Evolutionary conservation across 2,329 filamentous ascomycete genomes (phyloP).

Genomic region (Xylaria sp.): DNA sequence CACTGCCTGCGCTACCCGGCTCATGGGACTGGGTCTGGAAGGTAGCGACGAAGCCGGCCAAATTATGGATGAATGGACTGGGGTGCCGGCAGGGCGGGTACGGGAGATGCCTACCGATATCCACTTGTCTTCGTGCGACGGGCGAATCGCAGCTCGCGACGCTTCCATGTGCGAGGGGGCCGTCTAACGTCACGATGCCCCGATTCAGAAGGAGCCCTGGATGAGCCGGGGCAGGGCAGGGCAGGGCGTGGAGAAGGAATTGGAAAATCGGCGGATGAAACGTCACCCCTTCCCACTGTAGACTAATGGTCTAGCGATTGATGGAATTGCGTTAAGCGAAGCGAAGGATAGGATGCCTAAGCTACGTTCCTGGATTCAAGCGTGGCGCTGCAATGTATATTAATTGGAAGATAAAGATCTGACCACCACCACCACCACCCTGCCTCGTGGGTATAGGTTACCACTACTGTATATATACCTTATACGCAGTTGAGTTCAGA

Average conservation of each 20-base stretch:
- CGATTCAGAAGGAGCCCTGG: conserved; percentile 34
- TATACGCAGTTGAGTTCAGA: too few relatives aligned
- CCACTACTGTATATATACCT: too few relatives aligned
- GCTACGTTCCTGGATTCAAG: neutral
- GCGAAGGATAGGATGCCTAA: neutral
- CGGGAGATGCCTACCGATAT: neutral
- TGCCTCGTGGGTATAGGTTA: too few relatives aligned
- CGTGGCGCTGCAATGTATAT: neutral
- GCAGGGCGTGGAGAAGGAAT: neutral
- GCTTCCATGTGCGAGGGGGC: conserved; percentile 26
- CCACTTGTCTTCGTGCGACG: neutral
- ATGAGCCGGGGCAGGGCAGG: neutral
- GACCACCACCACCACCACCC: neutral
- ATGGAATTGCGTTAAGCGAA: conserved; percentile 7
- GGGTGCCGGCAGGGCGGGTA: conserved; percentile 16
- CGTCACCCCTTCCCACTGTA: conserved; percentile 17
- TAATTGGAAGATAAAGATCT: neutral
- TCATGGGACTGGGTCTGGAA: conserved; percentile 30
- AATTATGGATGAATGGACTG: conserved; percentile 27
- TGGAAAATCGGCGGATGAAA: conserved; percentile 24
- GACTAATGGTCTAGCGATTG: neutral
- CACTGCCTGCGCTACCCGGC: neutral
- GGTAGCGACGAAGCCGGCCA: conserved; percentile 29
- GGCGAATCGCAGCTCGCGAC: conserved; percentile 29
- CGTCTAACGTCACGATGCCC: conserved; percentile 23